phyloP scores from a whole-genome alignment of 106 monocot genomes.

The Dendrobium chrysotoxum region DNA sequence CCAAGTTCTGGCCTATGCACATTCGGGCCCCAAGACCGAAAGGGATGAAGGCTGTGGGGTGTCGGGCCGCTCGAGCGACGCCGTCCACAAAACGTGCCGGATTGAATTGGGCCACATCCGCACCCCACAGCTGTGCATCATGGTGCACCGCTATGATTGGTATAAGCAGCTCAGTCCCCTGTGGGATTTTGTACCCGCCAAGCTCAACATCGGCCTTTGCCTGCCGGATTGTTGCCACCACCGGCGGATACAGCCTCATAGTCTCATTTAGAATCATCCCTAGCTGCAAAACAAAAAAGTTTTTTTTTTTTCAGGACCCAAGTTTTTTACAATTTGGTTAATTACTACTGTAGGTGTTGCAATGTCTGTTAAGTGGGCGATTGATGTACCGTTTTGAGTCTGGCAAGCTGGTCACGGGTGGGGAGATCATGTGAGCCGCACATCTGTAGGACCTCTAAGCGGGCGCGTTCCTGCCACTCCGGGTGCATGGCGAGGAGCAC shows the following conservation, averaged over 20 bases:
- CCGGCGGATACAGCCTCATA: slow-evolving; percentile 68
- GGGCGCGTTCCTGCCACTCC: slow-evolving; percentile 75
- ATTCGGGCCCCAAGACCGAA: slow-evolving; percentile 68
- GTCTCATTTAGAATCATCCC: slow-evolving; percentile 74
- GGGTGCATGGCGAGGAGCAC: slow-evolving; percentile 83
- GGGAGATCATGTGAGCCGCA: slow-evolving; percentile 57
- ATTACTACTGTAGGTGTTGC: background rate
- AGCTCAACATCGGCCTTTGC: slow-evolving; percentile 47
- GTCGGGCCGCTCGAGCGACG: slow-evolving; percentile 33
- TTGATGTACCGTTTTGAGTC: slow-evolving; percentile 67
- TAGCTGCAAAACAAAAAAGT: slow-evolving; percentile 32
- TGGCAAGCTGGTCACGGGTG: slow-evolving; percentile 53
- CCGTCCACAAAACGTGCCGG: slow-evolving; percentile 56
- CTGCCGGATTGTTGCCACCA: slow-evolving; percentile 54
- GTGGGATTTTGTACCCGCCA: slow-evolving; percentile 38
- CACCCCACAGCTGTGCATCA: slow-evolving; percentile 48
- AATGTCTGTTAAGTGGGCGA: background rate
- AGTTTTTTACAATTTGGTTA: too few relatives aligned
- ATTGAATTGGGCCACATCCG: slow-evolving; percentile 48
- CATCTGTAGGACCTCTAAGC: slow-evolving; percentile 56
- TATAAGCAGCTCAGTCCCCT: slow-evolving; percentile 54
- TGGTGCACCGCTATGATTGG: slow-evolving; percentile 76
- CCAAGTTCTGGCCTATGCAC: slow-evolving; percentile 76
- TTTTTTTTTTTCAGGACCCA: background rate
- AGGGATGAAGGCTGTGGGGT: slow-evolving; percentile 56